These are phyloP conservation scores for Tetrapisispora arboricola DNA, from an alignment of 805 yeast species.

Conservation along the genomic window DNA sequence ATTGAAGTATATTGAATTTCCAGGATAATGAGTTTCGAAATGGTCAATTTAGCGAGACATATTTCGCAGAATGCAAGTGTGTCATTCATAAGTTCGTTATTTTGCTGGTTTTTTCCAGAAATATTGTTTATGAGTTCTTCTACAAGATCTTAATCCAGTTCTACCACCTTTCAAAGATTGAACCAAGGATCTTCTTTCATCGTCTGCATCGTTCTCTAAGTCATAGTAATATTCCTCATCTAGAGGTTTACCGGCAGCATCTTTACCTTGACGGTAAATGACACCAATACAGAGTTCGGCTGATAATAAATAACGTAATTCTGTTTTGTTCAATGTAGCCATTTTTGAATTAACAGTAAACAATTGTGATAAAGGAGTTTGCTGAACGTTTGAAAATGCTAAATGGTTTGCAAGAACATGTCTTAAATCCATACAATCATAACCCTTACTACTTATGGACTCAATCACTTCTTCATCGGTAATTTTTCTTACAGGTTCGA, in stretches of 20 bases:
- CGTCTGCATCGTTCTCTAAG: slow-evolving; percentile 70
- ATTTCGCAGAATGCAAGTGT: no score
- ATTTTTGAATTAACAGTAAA: slow-evolving; percentile 51
- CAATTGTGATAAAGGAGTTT: slow-evolving; percentile 73
- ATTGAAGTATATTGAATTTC: no score
- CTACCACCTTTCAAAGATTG: slow-evolving; percentile 67
- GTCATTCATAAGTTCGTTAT: not conserved
- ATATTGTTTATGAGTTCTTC: slow-evolving; percentile 82
- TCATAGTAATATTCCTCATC: slow-evolving; percentile 92
- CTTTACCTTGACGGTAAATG: slow-evolving; percentile 81
- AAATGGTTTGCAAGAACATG: slow-evolving; percentile 71
- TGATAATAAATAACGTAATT: slow-evolving; percentile 36
- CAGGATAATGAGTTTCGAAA: no score
- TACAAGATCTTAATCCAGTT: slow-evolving; percentile 74
- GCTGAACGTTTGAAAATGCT: slow-evolving; percentile 81
- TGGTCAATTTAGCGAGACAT: not conserved
- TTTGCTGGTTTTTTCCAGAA: slow-evolving; percentile 39
- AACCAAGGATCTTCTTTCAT: slow-evolving; percentile 58
- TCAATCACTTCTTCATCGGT: slow-evolving; percentile 6
- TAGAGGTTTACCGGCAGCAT: slow-evolving; percentile 89
- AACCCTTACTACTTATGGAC: slow-evolving; percentile 18
- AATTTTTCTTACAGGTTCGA: not conserved
- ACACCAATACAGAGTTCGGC: slow-evolving; percentile 63
- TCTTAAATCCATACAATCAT: slow-evolving; percentile 42
- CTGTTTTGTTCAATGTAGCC: slow-evolving; percentile 35